Evolutionary conservation across 2,329 filamentous ascomycete species (phyloP).

Genomic region (Pyrenophora seminiperda): DNA sequence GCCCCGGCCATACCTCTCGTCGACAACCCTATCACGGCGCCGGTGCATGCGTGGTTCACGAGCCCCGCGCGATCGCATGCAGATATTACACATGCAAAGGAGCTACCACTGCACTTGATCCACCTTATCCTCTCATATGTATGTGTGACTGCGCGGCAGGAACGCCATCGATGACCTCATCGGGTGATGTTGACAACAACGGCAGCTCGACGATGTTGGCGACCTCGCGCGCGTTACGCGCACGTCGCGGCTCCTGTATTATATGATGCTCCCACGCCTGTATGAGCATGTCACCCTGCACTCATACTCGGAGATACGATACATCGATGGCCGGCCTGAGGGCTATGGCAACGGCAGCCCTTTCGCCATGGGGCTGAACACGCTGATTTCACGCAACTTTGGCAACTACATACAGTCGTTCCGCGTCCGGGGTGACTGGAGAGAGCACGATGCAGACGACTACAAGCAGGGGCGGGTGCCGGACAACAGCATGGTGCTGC

Average conservation of each 20-base stretch:
- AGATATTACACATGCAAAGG: slow-evolving; percentile 37
- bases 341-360: slow-evolving; percentile 67
- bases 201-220: slow-evolving; percentile 61
- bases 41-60: slow-evolving; percentile 40
- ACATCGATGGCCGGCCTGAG: slow-evolving; percentile 62
- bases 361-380: slow-evolving; percentile 67
- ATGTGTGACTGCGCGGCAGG: slow-evolving; percentile 30
- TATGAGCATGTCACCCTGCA: slow-evolving; percentile 62
- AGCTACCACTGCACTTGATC: slow-evolving; percentile 63
- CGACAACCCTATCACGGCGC: slow-evolving; percentile 33
- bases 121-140: slow-evolving; percentile 62
- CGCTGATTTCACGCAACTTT: slow-evolving; percentile 62
- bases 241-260: slow-evolving; percentile 66
- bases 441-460: slow-evolving; percentile 62
- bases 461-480: slow-evolving; percentile 64
- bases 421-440: slow-evolving; percentile 61
- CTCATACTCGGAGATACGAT: slow-evolving; percentile 64
- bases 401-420: slow-evolving; percentile 60
- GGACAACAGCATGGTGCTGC: slow-evolving; percentile 68
- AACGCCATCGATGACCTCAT: slow-evolving; percentile 18
- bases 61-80: slow-evolving; percentile 41
- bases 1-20: slow-evolving; percentile 13
- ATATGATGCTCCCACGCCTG: slow-evolving; percentile 67
- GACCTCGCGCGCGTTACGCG: slow-evolving; percentile 65
- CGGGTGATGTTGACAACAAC: slow-evolving; percentile 12